Percentiles rank a stretch among this genome's conserved stretches.
Evolutionary conservation across 2,329 filamentous ascomycete genomes (phyloP).

Genomic region (Penicillium olsonii): DNA sequence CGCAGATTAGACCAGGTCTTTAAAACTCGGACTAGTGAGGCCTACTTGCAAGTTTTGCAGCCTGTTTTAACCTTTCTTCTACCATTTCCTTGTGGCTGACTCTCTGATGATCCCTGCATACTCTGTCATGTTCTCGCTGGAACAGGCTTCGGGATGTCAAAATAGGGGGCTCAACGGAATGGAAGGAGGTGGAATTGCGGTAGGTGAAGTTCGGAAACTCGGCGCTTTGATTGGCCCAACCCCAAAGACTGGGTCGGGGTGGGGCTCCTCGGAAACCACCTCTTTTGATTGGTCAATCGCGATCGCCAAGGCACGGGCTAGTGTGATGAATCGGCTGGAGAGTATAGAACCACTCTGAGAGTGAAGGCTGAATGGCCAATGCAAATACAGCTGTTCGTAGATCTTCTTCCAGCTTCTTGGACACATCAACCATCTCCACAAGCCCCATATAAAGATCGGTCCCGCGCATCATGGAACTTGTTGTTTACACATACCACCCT

Average conservation of each 20-base stretch:
- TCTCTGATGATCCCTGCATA: background rate
- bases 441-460: background rate
- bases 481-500: background rate
- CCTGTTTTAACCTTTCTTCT: slow-evolving; percentile 28
- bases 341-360: background rate
- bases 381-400: background rate
- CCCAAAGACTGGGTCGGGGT: too few species aligned
- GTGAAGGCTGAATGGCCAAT: background rate
- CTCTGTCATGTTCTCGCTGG: background rate
- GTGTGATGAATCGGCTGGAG: background rate
- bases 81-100: background rate
- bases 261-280: background rate
- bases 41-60: slow-evolving; percentile 37
- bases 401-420: background rate
- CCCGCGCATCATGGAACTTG: background rate
- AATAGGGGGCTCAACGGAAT: background rate
- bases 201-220: background rate
- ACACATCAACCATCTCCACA: background rate
- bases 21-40: background rate
- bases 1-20: background rate
- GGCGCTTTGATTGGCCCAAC: background rate
- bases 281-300: background rate
- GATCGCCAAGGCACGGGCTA: background rate
- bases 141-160: background rate
- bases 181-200: background rate